phyloP scores from a whole-genome alignment of 2,329 filamentous ascomycete species.

The Fusarium nanum region DNA sequence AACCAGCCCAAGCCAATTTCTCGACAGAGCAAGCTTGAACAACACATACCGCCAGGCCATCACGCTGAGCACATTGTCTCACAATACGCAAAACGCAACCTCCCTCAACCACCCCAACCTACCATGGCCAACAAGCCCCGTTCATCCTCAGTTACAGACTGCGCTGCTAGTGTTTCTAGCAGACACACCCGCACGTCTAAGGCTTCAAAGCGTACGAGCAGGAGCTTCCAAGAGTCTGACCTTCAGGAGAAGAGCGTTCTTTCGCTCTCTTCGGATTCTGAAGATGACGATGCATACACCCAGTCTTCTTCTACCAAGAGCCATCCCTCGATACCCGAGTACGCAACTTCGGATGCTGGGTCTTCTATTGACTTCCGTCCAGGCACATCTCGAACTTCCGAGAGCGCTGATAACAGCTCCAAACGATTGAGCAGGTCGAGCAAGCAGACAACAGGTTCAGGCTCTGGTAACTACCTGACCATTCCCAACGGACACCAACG shows the following conservation, averaged over 20 bases:
- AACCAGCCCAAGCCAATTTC: conserved; percentile 23
- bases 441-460: conserved; percentile 55
- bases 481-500: conserved; percentile 50
- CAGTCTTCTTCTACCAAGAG: conserved; percentile 40
- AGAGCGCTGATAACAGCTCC: conserved; percentile 43
- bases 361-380: conserved; percentile 41
- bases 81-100: conserved; percentile 42
- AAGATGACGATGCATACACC: conserved; percentile 57
- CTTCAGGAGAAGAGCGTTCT: conserved; percentile 66
- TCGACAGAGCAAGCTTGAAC: conserved; percentile 25
- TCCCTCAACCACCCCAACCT: conserved; percentile 42
- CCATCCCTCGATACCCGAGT: conserved; percentile 44
- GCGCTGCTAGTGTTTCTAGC: conserved; percentile 65
- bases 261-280: conserved; percentile 68
- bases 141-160: conserved; percentile 54
- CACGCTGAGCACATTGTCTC: conserved; percentile 43
- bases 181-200: conserved; percentile 67
- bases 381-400: conserved; percentile 38
- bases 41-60: conserved; percentile 28
- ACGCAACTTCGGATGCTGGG: conserved; percentile 42
- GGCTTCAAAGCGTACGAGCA: conserved; percentile 60
- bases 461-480: conserved; percentile 57
- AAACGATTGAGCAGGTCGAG: conserved; percentile 49
- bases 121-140: conserved; percentile 37
- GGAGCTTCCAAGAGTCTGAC: conserved; percentile 62